Conservation (phyloP, 805 yeast genomes). For the Sugiyamaella valdiviana region DNA sequence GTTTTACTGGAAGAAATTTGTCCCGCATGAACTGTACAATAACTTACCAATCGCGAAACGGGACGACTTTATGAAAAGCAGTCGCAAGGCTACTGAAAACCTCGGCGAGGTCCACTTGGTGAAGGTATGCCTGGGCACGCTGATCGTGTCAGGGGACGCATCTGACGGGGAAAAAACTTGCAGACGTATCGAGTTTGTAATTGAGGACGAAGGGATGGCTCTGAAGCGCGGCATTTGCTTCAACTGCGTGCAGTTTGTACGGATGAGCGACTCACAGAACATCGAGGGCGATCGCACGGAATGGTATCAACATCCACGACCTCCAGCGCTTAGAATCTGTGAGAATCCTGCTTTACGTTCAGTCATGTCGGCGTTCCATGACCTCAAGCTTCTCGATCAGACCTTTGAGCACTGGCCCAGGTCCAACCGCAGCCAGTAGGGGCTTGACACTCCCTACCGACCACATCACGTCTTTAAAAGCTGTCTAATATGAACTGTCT, state of each 20-base stretch:
- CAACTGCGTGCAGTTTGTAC: neutral
- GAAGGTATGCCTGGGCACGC: neutral
- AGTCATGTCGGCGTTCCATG: neutral
- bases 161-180: neutral
- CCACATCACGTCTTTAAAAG: too few species aligned
- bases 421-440: neutral
- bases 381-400: neutral
- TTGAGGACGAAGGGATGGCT: neutral
- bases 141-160: neutral
- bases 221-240: conserved; percentile 1
- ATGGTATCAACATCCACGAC: neutral
- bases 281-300: neutral
- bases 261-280: neutral
- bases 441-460: neutral
- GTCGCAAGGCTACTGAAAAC: neutral
- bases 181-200: neutral
- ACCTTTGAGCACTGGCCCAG: neutral
- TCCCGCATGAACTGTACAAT: neutral
- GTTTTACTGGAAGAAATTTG: neutral
- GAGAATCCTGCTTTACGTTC: neutral
- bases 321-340: neutral
- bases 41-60: neutral
- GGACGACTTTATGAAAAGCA: neutral
- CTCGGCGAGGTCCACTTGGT: neutral
- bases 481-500: too few species aligned